phyloP scores from a whole-genome alignment of 805 yeast genomes.

The Teunomyces pallodes region DNA sequence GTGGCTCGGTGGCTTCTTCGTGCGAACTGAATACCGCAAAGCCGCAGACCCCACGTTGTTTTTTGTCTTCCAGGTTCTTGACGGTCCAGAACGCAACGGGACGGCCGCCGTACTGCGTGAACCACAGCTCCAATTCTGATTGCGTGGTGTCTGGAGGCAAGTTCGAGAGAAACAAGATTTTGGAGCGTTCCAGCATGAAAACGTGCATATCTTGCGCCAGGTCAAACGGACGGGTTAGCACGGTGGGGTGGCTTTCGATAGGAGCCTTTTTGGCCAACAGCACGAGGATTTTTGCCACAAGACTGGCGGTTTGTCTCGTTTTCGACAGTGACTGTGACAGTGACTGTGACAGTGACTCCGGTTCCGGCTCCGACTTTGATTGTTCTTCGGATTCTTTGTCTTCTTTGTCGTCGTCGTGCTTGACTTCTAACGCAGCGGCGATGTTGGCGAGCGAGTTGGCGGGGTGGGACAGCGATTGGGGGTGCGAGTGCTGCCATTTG shows the following conservation, averaged over 20 bases:
- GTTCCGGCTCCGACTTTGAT: no score
- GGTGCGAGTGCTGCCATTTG: slow-evolving; percentile 64
- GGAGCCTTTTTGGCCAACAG: slow-evolving; percentile 49
- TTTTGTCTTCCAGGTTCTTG: slow-evolving; percentile 46
- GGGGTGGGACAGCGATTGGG: slow-evolving; percentile 45
- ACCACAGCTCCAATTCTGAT: slow-evolving; percentile 88
- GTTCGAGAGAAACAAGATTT: slow-evolving; percentile 76
- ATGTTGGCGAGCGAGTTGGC: slow-evolving; percentile 37
- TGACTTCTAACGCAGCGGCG: slow-evolving; percentile 48
- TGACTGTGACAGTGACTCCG: no score
- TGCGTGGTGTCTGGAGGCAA: slow-evolving; percentile 86
- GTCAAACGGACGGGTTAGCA: slow-evolving; percentile 74
- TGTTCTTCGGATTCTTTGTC: neutral
- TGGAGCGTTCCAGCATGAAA: slow-evolving; percentile 69
- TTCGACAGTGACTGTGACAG: slow-evolving; percentile 20
- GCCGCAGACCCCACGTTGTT: slow-evolving; percentile 54
- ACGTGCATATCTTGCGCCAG: slow-evolving; percentile 66
- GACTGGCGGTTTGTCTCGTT: slow-evolving; percentile 44
- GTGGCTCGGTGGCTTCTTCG: slow-evolving; percentile 79
- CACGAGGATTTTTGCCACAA: slow-evolving; percentile 44
- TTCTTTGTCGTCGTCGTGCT: slow-evolving; percentile 13
- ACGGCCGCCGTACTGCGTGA: slow-evolving; percentile 79
- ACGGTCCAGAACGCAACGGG: slow-evolving; percentile 90
- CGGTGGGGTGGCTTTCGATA: slow-evolving; percentile 49
- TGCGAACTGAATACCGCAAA: slow-evolving; percentile 83